These are phyloP conservation scores for Arachnomyces sp. DNA, from an alignment of 2,329 filamentous ascomycete genomes.

Conservation along the genomic window DNA sequence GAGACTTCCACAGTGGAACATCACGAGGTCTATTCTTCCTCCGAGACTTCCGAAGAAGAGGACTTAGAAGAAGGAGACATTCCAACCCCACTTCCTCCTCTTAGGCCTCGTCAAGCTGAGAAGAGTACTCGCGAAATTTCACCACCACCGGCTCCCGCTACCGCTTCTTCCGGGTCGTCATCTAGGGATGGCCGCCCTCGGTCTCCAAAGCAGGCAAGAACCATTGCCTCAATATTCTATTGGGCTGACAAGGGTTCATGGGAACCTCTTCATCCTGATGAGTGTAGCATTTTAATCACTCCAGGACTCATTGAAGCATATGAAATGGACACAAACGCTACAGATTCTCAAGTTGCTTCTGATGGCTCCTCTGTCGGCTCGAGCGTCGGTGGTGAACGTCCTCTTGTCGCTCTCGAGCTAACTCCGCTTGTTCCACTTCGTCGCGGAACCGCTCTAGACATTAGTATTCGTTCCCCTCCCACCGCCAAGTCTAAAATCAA, in stretches of 20 bases:
- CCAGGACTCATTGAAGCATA: conserved; percentile 60
- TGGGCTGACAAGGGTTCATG: conserved; percentile 59
- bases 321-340: conserved; percentile 38
- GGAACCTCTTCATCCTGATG: conserved; percentile 54
- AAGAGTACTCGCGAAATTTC: conserved; percentile 28
- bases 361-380: conserved; percentile 2
- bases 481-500: conserved; percentile 63
- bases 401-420: conserved; percentile 67
- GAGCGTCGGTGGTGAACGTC: conserved; percentile 26
- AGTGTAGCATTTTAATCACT: conserved; percentile 56
- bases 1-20: conserved; percentile 50
- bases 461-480: conserved; percentile 85
- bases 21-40: conserved; percentile 41
- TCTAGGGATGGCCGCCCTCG: background rate
- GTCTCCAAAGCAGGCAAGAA: conserved; percentile 44
- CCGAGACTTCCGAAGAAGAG: conserved; percentile 46
- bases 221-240: conserved; percentile 53
- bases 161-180: conserved; percentile 27
- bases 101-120: conserved; percentile 25
- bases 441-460: conserved; percentile 84
- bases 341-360: conserved; percentile 15
- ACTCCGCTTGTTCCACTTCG: conserved; percentile 86
- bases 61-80: conserved; percentile 47
- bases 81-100: conserved; percentile 27
- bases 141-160: conserved; percentile 27